A percentile compares a stretch with the other conserved stretches of the same genome.
Conservation (phyloP, 192 early-diverging fungal genomes). For the Coemansia furcata region DNA sequence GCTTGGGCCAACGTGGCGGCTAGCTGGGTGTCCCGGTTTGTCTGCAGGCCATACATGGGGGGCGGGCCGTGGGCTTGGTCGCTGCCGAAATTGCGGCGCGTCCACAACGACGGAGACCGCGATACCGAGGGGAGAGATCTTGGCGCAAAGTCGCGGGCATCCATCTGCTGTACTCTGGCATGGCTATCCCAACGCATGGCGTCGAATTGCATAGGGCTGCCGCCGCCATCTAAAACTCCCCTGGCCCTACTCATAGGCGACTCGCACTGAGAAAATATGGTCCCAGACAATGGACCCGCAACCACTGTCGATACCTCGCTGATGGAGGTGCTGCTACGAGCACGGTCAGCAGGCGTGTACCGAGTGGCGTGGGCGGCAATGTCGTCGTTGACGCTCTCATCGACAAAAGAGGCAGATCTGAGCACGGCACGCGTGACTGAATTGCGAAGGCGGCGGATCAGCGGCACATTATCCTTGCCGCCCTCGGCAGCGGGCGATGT, state of each 20-base stretch:
- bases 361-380: constrained; percentile 18
- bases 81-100: neutral
- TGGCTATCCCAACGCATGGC: neutral
- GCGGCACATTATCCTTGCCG: neutral
- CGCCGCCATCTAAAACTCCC: neutral
- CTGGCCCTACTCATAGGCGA: neutral
- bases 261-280: neutral
- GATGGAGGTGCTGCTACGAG: constrained; percentile 15
- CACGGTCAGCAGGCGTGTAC: neutral
- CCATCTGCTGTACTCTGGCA: neutral
- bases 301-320: constrained; percentile 10
- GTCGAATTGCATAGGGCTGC: neutral
- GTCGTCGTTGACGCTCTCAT: constrained; percentile 26
- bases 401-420: constrained; percentile 27
- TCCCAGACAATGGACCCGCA: neutral
- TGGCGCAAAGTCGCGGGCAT: neutral
- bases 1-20: neutral
- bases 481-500: neutral
- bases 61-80: neutral
- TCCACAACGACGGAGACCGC: neutral
- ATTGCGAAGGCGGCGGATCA: constrained; percentile 18
- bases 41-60: neutral
- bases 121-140: neutral
- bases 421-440: constrained; percentile 21
- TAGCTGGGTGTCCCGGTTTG: neutral